Base-by-base conservation (phyloP, 1,284 basidiomycete species). In the Microbotryum violaceum region DNA sequence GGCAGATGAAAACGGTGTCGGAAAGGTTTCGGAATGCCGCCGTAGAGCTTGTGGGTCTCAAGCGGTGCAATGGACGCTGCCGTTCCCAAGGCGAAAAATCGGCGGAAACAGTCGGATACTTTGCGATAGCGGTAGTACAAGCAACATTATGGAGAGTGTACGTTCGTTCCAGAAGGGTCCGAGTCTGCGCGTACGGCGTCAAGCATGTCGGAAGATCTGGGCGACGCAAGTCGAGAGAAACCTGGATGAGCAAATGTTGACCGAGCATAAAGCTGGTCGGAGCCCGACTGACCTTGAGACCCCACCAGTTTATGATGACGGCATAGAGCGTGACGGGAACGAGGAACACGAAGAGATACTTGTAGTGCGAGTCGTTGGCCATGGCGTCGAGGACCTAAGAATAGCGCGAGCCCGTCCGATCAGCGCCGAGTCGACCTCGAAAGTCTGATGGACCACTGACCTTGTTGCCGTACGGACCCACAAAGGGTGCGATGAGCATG, bases 291-390 rank as follows among this genome's bases (percentile, higher is more conserved):
- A 69, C 67, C 57, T 72, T 71, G 31, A 72, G 57, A 0, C 71
- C 71, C 61, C 69, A 89, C 92, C 92, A 97, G 72, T 96, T 96
- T 49, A 91, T 89, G 71, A 97, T 96, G 56, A 90, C 87, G 74
- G 91, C 92, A 76, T 89, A 91, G 42, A 86, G 80, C 18, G 80
- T 83, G 20, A 86, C 86, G 25, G 92, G 91, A 54, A 96, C 80
- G 53, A 92, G 79, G 49, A 94, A 77, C 16, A 91, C 77, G 16
- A 79, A 72, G 68, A 93, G 83, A 76, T 93, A 94, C 77, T 92
- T 92, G 83, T 93, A 93, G 74, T 93, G 88, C 20, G 78, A 82
- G 76, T 93, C 91, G 29, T 75, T 71, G 4, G 82, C 83, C 8
- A 90, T 75, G 50, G 75, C 71, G 72, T 86, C 83, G 61, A 89